These are phyloP conservation scores for Jackrogersella minutella DNA, from an alignment of 495 filamentous ascomycete genomes.

Conservation along the genomic window DNA sequence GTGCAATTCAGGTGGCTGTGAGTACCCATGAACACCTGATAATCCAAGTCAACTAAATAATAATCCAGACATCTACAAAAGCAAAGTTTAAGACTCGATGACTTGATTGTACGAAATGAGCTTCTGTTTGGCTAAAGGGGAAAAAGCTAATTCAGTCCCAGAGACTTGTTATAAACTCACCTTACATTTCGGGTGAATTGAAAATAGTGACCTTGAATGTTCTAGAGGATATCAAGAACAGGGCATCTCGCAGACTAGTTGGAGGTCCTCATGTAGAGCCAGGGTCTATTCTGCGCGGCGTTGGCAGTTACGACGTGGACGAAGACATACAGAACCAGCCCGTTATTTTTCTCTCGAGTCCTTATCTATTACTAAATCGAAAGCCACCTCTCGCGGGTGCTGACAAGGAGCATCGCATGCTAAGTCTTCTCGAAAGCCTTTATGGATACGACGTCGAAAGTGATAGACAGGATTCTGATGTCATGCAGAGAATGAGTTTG, in stretches of 20 bases:
- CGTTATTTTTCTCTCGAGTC: neutral
- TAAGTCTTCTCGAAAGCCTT: neutral
- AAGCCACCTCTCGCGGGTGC: neutral
- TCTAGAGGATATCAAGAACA: neutral
- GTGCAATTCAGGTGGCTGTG: slow-evolving; percentile 4
- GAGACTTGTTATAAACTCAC: neutral
- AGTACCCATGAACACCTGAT: neutral
- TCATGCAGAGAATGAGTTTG: neutral
- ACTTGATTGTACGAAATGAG: neutral
- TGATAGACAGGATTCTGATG: neutral
- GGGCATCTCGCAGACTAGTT: neutral
- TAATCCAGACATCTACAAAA: neutral
- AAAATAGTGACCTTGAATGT: neutral
- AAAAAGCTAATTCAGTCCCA: neutral
- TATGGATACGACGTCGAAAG: slow-evolving; percentile 2
- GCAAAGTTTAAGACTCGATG: neutral
- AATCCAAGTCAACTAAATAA: neutral
- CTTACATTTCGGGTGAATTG: neutral
- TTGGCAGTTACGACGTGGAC: neutral
- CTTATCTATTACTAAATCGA: neutral
- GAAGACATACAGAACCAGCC: neutral
- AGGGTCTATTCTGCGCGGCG: neutral
- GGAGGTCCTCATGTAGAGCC: neutral
- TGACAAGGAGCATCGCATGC: neutral
- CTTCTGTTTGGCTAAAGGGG: neutral